phyloP scores from a whole-genome alignment of 1,284 basidiomycete species.

The Fomitopsis betulina region DNA sequence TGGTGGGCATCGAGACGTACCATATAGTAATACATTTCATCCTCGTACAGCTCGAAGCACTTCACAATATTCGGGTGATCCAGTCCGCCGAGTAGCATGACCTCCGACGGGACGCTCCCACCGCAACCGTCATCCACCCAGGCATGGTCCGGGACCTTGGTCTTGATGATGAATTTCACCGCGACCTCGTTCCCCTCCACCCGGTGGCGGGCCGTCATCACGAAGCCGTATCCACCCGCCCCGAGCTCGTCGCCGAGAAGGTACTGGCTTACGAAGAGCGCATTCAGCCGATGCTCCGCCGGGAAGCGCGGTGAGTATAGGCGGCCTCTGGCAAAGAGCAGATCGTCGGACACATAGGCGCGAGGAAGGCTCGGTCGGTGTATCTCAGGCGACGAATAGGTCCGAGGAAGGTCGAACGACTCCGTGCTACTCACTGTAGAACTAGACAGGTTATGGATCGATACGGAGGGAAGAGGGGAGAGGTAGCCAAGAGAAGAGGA shows the following conservation, averaged over 20 bases:
- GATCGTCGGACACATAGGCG: conserved; percentile 14
- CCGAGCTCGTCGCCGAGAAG: conserved; percentile 79
- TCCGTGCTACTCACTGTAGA: neutral
- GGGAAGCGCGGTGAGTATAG: conserved; percentile 57
- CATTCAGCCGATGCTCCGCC: conserved; percentile 55
- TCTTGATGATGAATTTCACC: conserved; percentile 90
- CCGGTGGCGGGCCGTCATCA: conserved; percentile 71
- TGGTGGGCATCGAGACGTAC: conserved; percentile 39
- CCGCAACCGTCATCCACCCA: conserved; percentile 68
- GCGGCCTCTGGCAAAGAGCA: conserved; percentile 25
- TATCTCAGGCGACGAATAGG: conserved; percentile 10
- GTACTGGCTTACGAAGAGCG: conserved; percentile 65
- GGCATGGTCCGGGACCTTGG: conserved; percentile 75
- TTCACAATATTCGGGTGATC: conserved; percentile 80
- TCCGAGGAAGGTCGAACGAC: conserved; percentile 2
- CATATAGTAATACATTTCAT: conserved; percentile 80
- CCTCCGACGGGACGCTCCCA: conserved; percentile 74
- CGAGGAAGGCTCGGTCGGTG: conserved; percentile 6
- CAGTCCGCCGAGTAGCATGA: conserved; percentile 71
- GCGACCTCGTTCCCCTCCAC: conserved; percentile 66
- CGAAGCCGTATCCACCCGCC: conserved; percentile 90
- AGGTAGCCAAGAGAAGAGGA: neutral
- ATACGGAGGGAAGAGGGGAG: conserved; percentile 5
- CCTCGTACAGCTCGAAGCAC: conserved; percentile 82
- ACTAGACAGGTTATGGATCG: neutral